Evolutionary conservation across 2,329 filamentous ascomycete species (phyloP), one percentile per base, ranked within the genome.

Genomic region (Apiospora arundinis): DNA sequence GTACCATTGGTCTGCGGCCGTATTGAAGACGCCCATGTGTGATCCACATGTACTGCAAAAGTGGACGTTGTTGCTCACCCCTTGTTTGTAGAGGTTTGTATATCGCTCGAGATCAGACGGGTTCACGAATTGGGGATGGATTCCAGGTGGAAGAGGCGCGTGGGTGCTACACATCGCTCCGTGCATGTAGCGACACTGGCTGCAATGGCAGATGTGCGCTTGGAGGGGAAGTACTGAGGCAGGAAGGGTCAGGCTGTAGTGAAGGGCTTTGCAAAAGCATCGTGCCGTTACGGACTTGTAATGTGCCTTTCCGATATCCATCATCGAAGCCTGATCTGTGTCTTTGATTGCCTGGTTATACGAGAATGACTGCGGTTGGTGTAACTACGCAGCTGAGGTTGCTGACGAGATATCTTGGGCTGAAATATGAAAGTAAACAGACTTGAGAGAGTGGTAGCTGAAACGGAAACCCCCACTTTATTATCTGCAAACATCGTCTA

Each of bases 21-120:
- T 40, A 44, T 40, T 40, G 52, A 25, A 60, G 46, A 67, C 69
- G 44, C 71, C 71, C 45, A 72, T 67, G 40, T 72, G 71, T n/a
- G 69, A 70, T 16, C 71, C 71, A 37, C 71, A 71, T 1, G 69
- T 69, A 4, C 66, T 69, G 25, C 69, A 72, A 37, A 72, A 70
- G 45, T 70, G 48, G 12, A 67, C 49, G 8, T n/a, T 42, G 40
- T 23, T 46, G 8, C 32, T 18, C 5, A 4, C 14, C 2, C 21
- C 65, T 14, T 49, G 23, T 18, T 28, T 45, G 40, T 69, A 71
- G 12, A 18, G 68, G 1, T 52, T 37, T 9, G 69, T 69, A 6
- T 60, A 65, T 42, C 49, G 67, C 16, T 72, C 67, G 2, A 67
- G 69, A 60, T 45, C 18, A 14, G 63, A 70, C 21, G 63, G 70